Conservation (phyloP, 345 rosid species). For the Murraya koenigii region DNA sequence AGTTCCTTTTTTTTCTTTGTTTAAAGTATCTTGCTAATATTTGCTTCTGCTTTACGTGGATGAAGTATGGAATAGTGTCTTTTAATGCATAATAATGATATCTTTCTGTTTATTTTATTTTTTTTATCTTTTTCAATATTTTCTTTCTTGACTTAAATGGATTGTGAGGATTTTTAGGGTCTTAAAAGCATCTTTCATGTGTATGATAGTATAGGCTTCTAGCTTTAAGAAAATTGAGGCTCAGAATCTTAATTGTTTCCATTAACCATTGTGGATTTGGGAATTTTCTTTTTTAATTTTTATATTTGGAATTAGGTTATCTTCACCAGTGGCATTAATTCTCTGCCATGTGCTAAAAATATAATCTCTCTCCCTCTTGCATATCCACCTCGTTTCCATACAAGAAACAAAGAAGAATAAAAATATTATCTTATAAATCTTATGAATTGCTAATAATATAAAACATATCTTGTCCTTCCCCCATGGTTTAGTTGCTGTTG, state of each 20-base stretch:
- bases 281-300: neutral
- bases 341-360: neutral
- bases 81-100: neutral
- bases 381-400: neutral
- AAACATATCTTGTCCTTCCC: neutral
- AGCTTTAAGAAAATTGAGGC: neutral
- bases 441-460: neutral
- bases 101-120: neutral
- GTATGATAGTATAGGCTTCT: too few relatives aligned
- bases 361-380: neutral
- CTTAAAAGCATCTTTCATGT: neutral
- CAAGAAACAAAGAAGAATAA: neutral
- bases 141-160: neutral
- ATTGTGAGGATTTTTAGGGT: neutral
- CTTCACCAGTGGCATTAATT: neutral
- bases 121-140: neutral
- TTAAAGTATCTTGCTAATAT: conserved; percentile 5
- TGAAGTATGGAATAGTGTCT: neutral
- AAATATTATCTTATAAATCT: neutral
- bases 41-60: conserved; percentile 6
- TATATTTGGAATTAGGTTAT: neutral
- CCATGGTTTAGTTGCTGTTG: neutral
- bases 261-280: neutral
- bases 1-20: conserved; percentile 12
- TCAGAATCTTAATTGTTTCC: neutral